A percentile compares a stretch with the other conserved stretches of the same genome.
Evolutionary conservation across 345 rosid genomes (phyloP).

Genomic region (Eutrema heterophyllum): DNA sequence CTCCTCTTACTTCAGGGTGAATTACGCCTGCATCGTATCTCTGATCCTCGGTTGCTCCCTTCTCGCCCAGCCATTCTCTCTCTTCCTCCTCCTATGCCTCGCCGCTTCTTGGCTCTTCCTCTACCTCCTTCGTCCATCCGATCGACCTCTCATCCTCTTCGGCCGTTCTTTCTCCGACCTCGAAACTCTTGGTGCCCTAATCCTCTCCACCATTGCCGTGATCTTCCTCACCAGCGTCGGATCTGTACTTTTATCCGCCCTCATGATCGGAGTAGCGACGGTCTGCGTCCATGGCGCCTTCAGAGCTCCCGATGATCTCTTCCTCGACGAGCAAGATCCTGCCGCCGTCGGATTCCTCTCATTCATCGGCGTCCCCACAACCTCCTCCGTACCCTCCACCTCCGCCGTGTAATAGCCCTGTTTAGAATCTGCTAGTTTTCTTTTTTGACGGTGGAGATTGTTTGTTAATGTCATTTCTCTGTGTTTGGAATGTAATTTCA

Average conservation of each 20-base stretch:
- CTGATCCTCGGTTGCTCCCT: slow-evolving; percentile 37
- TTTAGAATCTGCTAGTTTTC: neutral
- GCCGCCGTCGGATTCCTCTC: slow-evolving; percentile 52
- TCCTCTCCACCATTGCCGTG: slow-evolving; percentile 40
- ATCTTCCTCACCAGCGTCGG: slow-evolving; percentile 60
- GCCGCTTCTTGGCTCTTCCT: slow-evolving; percentile 57
- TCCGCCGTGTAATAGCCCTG: slow-evolving; percentile 6
- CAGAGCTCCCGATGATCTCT: slow-evolving; percentile 51
- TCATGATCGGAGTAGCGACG: slow-evolving; percentile 46
- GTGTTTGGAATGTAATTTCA: neutral
- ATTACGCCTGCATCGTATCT: slow-evolving; percentile 35
- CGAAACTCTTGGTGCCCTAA: slow-evolving; percentile 48
- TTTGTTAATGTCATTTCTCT: neutral
- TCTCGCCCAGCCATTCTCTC: slow-evolving; percentile 52
- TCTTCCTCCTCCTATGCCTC: slow-evolving; percentile 48
- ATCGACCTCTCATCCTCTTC: slow-evolving; percentile 51
- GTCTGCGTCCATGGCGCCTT: slow-evolving; percentile 62
- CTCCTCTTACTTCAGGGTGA: slow-evolving; percentile 36
- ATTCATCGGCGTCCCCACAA: slow-evolving; percentile 48
- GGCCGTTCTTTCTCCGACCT: slow-evolving; percentile 51
- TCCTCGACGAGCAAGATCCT: slow-evolving; percentile 61
- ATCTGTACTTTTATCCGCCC: slow-evolving; percentile 53
- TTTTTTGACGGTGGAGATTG: neutral
- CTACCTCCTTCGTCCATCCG: slow-evolving; percentile 57
- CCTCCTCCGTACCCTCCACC: slow-evolving; percentile 27